phyloP scores from a whole-genome alignment of 2,329 filamentous ascomycete species.

The Aspergillus candidus region DNA sequence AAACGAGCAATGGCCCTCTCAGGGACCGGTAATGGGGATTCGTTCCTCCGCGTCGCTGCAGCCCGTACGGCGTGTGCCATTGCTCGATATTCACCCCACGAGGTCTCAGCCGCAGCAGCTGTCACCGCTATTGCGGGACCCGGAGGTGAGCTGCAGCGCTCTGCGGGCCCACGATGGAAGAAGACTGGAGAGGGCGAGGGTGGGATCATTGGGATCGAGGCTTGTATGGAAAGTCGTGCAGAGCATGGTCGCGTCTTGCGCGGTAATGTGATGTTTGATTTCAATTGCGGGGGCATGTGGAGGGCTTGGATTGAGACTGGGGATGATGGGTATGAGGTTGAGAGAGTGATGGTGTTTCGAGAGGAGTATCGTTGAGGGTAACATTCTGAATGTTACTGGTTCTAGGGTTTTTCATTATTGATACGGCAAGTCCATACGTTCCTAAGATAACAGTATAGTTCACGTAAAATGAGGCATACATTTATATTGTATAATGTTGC shows the following conservation, averaged over 20 bases:
- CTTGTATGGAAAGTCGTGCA: slow-evolving; percentile 53
- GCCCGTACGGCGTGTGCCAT: slow-evolving; percentile 67
- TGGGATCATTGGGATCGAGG: slow-evolving; percentile 68
- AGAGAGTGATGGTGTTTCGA: slow-evolving; percentile 41
- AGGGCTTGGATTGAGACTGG: slow-evolving; percentile 59
- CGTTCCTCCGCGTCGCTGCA: slow-evolving; percentile 68
- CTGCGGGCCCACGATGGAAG: slow-evolving; percentile 67
- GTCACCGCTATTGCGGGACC: slow-evolving; percentile 62
- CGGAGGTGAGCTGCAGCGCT: slow-evolving; percentile 65
- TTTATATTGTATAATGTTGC: too few relatives aligned
- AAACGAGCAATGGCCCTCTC: slow-evolving; percentile 55
- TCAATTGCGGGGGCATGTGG: slow-evolving; percentile 85
- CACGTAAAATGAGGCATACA: too few relatives aligned
- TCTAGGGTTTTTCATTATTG: too few relatives aligned
- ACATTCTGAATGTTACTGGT: too few relatives aligned
- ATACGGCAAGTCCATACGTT: too few relatives aligned
- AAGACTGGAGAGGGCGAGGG: slow-evolving; percentile 73
- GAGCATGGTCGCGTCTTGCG: slow-evolving; percentile 38
- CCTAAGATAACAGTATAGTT: too few relatives aligned
- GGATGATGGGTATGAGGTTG: slow-evolving; percentile 24
- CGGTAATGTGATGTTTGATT: slow-evolving; percentile 63
- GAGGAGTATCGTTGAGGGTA: slow-evolving; percentile 26
- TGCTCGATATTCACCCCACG: slow-evolving; percentile 52
- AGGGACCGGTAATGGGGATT: slow-evolving; percentile 83
- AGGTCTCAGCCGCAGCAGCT: slow-evolving; percentile 50